Percentiles rank a stretch among this genome's conserved stretches.
Conservation (phyloP, 768 basidiomycete species). For the Chalciporus sphaerocephalus region DNA sequence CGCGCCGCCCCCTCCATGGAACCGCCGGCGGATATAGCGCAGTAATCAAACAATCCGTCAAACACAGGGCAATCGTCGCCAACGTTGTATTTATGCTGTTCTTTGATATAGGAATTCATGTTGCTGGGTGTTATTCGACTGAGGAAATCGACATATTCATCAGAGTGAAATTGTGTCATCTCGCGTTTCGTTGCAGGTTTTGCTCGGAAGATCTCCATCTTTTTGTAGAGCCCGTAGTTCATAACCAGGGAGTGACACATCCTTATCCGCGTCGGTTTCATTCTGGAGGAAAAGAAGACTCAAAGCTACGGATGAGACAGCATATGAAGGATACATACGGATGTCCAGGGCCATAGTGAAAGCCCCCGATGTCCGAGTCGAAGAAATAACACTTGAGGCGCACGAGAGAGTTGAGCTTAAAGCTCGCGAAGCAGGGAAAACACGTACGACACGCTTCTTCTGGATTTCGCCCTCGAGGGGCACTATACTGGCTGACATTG, state of each 20-base stretch:
- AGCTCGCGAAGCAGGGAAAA: slow-evolving; percentile 1
- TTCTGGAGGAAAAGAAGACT: slow-evolving; percentile 41
- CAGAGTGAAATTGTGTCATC: slow-evolving; percentile 99
- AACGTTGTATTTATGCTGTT: slow-evolving; percentile 97
- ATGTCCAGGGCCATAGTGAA: slow-evolving; percentile 98
- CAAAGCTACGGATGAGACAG: background rate
- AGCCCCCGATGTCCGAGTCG: slow-evolving; percentile 98
- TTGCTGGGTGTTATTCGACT: slow-evolving; percentile 91
- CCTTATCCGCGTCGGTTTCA: slow-evolving; percentile 97
- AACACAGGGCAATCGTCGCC: slow-evolving; percentile 99
- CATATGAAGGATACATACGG: slow-evolving; percentile 50
- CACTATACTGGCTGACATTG: slow-evolving; percentile 43
- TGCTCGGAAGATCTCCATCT: slow-evolving; percentile 99
- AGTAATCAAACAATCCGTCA: slow-evolving; percentile 97
- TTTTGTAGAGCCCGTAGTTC: slow-evolving; percentile 99
- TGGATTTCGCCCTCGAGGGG: slow-evolving; percentile 67
- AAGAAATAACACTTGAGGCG: slow-evolving; percentile 90
- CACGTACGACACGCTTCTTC: slow-evolving; percentile 84
- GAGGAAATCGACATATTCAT: slow-evolving; percentile 98
- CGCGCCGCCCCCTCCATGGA: slow-evolving; percentile 99
- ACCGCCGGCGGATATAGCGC: slow-evolving; percentile 98
- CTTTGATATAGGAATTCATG: slow-evolving; percentile 89
- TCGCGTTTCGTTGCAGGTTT: slow-evolving; percentile 99
- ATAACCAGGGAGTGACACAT: slow-evolving; percentile 99
- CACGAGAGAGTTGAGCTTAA: slow-evolving; percentile 4